phyloP scores from a whole-genome alignment of 345 rosid genomes.

The Gossypium stocksii region DNA sequence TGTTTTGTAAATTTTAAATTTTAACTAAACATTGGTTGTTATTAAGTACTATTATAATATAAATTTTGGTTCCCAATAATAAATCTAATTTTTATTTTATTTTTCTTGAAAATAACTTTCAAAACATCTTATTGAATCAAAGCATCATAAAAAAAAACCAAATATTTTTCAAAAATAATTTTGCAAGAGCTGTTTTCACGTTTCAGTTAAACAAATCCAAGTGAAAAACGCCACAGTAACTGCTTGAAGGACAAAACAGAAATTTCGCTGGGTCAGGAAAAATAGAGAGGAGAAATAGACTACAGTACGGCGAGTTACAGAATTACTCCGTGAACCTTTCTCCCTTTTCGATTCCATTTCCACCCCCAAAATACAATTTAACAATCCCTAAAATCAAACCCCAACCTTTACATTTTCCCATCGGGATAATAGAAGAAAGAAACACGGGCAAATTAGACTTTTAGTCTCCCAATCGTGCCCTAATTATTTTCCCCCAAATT shows the following conservation, averaged over 20 bases:
- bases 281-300: constrained; percentile 13
- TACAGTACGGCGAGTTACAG: constrained; percentile 19
- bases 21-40: too few species aligned
- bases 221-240: neutral
- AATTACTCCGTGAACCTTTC: constrained; percentile 24
- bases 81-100: too few species aligned
- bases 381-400: constrained; percentile 24
- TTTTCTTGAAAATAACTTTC: too few species aligned
- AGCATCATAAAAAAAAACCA: too few species aligned
- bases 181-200: too few species aligned
- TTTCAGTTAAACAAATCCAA: too few species aligned
- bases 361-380: constrained; percentile 9
- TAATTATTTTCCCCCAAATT: neutral
- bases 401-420: neutral
- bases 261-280: neutral
- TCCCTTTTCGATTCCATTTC: neutral
- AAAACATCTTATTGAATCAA: too few species aligned
- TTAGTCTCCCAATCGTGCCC: constrained; percentile 2
- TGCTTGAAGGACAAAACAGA: neutral
- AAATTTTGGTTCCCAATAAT: too few species aligned
- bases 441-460: neutral
- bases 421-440: neutral
- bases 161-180: too few species aligned
- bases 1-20: too few species aligned
- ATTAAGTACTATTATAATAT: too few species aligned